Evolutionary conservation across 1,284 basidiomycete species (phyloP).

Genomic region (Tylopilus sp.): DNA sequence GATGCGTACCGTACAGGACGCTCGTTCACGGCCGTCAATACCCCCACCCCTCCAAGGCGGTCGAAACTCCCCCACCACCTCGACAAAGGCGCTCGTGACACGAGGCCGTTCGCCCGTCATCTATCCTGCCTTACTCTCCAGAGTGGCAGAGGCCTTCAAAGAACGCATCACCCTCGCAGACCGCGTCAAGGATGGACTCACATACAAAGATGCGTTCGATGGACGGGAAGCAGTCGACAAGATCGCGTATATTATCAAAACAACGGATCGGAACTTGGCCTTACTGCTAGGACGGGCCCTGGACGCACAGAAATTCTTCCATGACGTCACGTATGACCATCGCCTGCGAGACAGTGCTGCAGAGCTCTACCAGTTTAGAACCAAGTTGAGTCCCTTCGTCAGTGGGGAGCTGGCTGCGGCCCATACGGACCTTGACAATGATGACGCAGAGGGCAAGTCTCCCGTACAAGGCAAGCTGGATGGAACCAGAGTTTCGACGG

Average conservation of each 20-base stretch:
- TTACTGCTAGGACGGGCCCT: constrained; percentile 91
- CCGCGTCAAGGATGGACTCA: constrained; percentile 90
- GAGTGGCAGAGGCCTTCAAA: constrained; percentile 92
- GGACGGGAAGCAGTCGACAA: constrained; percentile 96
- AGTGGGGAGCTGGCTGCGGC: constrained; percentile 63
- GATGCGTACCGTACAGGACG: constrained; percentile 37
- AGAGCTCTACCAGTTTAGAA: constrained; percentile 93
- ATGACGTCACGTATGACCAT: constrained; percentile 99
- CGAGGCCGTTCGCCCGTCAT: constrained; percentile 66
- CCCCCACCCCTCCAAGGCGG: constrained; percentile 36
- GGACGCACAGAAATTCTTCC: constrained; percentile 99
- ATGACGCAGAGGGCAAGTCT: constrained; percentile 35
- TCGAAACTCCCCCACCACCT: constrained; percentile 52
- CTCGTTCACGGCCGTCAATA: constrained; percentile 42
- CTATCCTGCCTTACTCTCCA: constrained; percentile 93
- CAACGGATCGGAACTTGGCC: constrained; percentile 94
- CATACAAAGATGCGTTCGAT: constrained; percentile 96
- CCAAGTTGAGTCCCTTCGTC: constrained; percentile 73
- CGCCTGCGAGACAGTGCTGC: constrained; percentile 84
- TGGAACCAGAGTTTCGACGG: constrained; percentile 34
- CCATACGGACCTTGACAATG: constrained; percentile 28
- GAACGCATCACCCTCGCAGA: constrained; percentile 78
- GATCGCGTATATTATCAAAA: constrained; percentile 97
- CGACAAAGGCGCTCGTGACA: constrained; percentile 37
- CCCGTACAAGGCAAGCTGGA: constrained; percentile 25